Evolutionary conservation across 2,329 filamentous ascomycete species (phyloP).

Genomic region (Onygenales sp.): DNA sequence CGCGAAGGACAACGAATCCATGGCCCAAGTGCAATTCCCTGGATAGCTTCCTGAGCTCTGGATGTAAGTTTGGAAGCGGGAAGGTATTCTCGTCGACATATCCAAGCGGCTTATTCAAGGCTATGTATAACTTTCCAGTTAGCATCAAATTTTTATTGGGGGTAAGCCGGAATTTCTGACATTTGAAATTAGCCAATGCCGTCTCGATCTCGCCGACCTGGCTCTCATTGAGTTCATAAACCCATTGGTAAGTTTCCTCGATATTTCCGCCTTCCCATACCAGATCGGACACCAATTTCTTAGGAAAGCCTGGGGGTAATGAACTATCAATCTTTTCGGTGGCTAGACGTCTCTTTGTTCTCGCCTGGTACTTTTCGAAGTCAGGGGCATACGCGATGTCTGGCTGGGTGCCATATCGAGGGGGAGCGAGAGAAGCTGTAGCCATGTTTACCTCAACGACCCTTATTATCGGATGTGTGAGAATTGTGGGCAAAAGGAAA

Average conservation of each 20-base stretch:
- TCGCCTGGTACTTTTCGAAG: slow-evolving; percentile 17
- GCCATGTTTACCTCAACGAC: too few species aligned
- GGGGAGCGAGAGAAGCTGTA: too few species aligned
- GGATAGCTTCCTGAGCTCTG: slow-evolving; percentile 24
- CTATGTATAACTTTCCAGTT: slow-evolving; percentile 11
- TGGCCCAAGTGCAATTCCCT: slow-evolving; percentile 30
- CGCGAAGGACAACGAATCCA: slow-evolving; percentile 38
- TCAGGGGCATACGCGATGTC: slow-evolving; percentile 24
- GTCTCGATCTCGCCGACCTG: slow-evolving; percentile 36
- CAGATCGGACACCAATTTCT: slow-evolving; percentile 30
- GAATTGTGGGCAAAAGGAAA: too few species aligned
- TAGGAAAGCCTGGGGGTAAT: slow-evolving; percentile 35
- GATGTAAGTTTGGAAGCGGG: slow-evolving; percentile 29
- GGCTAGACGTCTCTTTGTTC: slow-evolving; percentile 13
- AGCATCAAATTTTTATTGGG: background rate
- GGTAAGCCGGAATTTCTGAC: slow-evolving; percentile 12
- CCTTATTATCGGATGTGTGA: too few species aligned
- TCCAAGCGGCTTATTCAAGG: slow-evolving; percentile 20
- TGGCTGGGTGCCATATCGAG: slow-evolving; percentile 12
- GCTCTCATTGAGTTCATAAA: slow-evolving; percentile 24
- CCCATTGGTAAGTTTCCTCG: slow-evolving; percentile 30
- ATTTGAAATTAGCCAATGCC: slow-evolving; percentile 34
- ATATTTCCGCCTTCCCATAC: slow-evolving; percentile 40
- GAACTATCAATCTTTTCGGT: slow-evolving; percentile 12
- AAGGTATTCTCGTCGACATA: slow-evolving; percentile 40